These are phyloP conservation scores for Syzygium syzygioides DNA, from an alignment of 441 rosid genomes.

Conservation along the genomic window DNA sequence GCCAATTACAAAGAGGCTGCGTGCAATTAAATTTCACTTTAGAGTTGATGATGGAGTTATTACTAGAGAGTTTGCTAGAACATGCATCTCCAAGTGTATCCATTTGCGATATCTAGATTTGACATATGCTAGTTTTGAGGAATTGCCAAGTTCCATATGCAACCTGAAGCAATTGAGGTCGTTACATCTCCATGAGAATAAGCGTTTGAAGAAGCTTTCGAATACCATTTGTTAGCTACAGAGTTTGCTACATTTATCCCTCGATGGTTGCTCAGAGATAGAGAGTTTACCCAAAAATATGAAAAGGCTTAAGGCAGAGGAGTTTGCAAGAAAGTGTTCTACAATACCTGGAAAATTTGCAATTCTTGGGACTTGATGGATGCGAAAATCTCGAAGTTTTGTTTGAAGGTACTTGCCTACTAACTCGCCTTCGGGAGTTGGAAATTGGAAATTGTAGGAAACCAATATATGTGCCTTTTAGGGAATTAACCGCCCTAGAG, in stretches of 20 bases:
- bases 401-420: background rate
- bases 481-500: background rate
- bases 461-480: background rate
- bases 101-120: background rate
- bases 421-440: accelerated
- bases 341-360: background rate
- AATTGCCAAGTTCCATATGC: background rate
- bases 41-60: accelerated
- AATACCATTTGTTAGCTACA: background rate
- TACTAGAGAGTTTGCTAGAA: background rate
- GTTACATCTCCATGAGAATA: accelerated
- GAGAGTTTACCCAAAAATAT: background rate
- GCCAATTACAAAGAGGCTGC: background rate
- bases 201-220: background rate
- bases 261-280: accelerated
- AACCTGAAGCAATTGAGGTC: background rate
- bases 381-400: background rate
- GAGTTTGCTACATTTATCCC: background rate
- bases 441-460: accelerated
- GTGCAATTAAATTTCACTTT: accelerated
- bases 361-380: accelerated
- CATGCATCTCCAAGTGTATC: background rate
- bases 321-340: background rate
- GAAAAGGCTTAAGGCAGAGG: background rate
- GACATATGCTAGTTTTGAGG: background rate